Base-by-base conservation (phyloP, 2,329 filamentous ascomycete species). In the Magnaporthales sp. region DNA sequence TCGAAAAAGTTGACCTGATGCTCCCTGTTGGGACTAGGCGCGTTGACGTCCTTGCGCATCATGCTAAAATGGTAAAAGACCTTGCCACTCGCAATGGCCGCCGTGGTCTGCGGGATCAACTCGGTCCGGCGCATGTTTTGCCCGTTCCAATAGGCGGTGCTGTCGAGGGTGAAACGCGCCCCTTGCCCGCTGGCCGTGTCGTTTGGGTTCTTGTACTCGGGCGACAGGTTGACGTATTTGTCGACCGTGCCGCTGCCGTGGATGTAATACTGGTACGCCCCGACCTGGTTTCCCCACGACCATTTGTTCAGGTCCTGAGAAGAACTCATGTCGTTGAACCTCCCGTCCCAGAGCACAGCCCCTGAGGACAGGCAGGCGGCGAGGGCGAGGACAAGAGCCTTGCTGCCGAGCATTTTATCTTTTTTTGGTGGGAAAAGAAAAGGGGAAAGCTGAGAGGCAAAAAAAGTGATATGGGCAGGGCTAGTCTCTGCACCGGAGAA, bases 201-300 rank as follows among this genome's bases (percentile, higher is more conserved):
- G 70, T 83, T 83, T 0, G 87, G 85, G 76, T 90, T 91, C 78
- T 89, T 89, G 81, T 81, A 88, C 67, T 77, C 75, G 0, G 85
- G 75, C 2, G 82, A 84, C 1, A 91, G 80, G 71, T 86, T 86
- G 70, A 91, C 81, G 76, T 91, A 91, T 71, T 84, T 78, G 26
- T 80, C 80, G 9, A 86, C 81, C 0, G 77, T 65, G 9, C 80
- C 83, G 5, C 79, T 78, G 46, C 89, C 90, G 78, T 92, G 89
- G 74, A 91, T 91, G 79, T 91, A 91, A 80, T 89, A 91, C 76
- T 91, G 89, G 77, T 90, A 92, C 0, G 86, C 83, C 29, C 87
- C 87, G 71, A 89, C 85, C 76, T 89, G 84, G 75, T 86, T 89
- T n/a, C 81, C 81, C 84, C 85, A 91, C 4, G 84, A 87, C 88